Evolutionary conservation across 2,329 filamentous ascomycete genomes (phyloP).

Genomic region (Bipolaris sorokiniana): DNA sequence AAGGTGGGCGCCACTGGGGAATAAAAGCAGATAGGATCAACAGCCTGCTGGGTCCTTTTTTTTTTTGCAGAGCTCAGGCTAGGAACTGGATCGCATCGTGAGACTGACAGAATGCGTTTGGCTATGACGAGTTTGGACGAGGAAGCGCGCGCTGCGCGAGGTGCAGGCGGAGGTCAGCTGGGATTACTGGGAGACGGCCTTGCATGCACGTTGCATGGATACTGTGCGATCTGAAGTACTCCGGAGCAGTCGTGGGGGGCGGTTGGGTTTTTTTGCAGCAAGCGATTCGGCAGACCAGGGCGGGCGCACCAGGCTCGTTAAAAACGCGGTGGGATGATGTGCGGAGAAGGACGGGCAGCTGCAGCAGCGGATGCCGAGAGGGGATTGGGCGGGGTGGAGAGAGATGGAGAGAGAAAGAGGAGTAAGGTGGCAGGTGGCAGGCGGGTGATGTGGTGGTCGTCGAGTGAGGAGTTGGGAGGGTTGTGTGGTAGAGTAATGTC

Average conservation of each 20-base stretch:
- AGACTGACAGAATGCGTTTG: conserved; percentile 31
- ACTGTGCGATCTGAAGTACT: conserved; percentile 29
- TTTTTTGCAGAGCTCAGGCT: conserved; percentile 21
- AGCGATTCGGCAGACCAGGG: conserved; percentile 27
- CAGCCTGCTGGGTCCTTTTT: conserved; percentile 34
- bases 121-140: conserved; percentile 32
- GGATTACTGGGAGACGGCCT: conserved; percentile 19
- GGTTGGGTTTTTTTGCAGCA: conserved; percentile 17
- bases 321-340: conserved; percentile 8
- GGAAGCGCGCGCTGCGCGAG: conserved; percentile 44
- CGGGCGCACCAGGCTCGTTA: conserved; percentile 13
- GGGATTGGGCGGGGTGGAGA: neutral
- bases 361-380: neutral
- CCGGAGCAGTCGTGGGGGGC: conserved; percentile 30
- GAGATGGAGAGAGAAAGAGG: neutral
- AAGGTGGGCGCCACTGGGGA: conserved; percentile 31
- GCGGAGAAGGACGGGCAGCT: conserved; percentile 14
- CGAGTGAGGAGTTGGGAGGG: neutral
- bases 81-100: conserved; percentile 41
- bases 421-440: neutral
- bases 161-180: conserved; percentile 37
- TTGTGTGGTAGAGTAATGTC: conserved; percentile 2
- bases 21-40: conserved; percentile 38
- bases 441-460: neutral
- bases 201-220: conserved; percentile 29